Percentiles rank a stretch among this genome's conserved stretches.
Conservation (phyloP, 768 basidiomycete species). For the Amanita phalloides region DNA sequence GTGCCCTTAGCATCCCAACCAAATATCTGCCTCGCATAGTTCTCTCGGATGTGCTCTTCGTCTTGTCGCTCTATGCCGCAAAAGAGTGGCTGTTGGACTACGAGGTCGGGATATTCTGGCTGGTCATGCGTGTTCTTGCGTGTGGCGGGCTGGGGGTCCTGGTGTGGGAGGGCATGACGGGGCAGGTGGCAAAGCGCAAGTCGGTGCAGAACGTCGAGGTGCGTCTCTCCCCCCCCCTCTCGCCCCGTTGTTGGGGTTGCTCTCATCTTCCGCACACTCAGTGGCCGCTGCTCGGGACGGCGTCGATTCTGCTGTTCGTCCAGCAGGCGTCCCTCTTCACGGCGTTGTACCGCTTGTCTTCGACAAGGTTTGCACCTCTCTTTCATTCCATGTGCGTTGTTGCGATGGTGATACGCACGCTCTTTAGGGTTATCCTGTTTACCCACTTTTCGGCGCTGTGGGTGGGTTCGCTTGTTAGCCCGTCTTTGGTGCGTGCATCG, state of each 20-base stretch:
- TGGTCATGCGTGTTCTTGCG: constrained; percentile 61
- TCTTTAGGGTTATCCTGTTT: constrained; percentile 55
- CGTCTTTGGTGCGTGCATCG: constrained; percentile 31
- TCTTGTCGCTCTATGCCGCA: constrained; percentile 47
- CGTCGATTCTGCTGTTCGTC: constrained; percentile 57
- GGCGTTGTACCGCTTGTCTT: constrained; percentile 57
- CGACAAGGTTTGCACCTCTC: constrained; percentile 42
- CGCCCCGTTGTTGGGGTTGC: too few relatives aligned
- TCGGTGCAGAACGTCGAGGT: constrained; percentile 43
- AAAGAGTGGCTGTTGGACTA: constrained; percentile 59
- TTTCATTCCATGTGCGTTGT: background rate
- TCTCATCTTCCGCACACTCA: constrained; percentile 15
- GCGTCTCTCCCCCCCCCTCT: constrained; percentile 1
- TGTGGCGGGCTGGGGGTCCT: constrained; percentile 59
- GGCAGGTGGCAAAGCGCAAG: constrained; percentile 41
- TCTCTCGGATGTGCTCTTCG: constrained; percentile 53
- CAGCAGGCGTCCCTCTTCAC: constrained; percentile 60
- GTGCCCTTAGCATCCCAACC: constrained; percentile 33
- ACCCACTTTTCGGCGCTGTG: constrained; percentile 61
- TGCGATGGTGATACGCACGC: background rate
- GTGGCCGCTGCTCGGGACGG: constrained; percentile 65
- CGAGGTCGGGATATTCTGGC: constrained; percentile 68
- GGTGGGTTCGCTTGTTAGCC: constrained; percentile 41
- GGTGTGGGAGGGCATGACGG: constrained; percentile 47
- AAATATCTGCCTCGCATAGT: constrained; percentile 44